A percentile compares a stretch with the other conserved stretches of the same genome.
Conservation (phyloP, 2,329 filamentous ascomycete genomes). For the Penicillium sp. region DNA sequence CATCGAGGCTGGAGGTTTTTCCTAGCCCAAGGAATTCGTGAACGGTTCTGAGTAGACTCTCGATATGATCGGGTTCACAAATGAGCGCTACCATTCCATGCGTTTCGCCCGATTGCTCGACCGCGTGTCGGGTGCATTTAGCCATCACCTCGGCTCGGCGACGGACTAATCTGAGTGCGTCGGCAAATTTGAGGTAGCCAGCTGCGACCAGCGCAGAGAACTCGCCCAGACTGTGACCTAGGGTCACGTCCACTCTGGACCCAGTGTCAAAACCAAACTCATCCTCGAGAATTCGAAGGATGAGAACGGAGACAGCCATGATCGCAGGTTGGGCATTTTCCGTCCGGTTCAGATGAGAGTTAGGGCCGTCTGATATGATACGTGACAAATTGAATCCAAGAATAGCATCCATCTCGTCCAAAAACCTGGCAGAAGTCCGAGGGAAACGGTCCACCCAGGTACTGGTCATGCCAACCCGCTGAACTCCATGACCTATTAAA, state of each 20-base stretch:
- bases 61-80: constrained; percentile 76
- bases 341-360: constrained; percentile 72
- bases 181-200: constrained; percentile 73
- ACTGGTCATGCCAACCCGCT: constrained; percentile 81
- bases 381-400: constrained; percentile 72
- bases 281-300: constrained; percentile 79
- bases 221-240: constrained; percentile 90
- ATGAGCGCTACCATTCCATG: constrained; percentile 95
- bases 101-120: constrained; percentile 68
- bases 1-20: constrained; percentile 61
- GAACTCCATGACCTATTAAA: constrained; percentile 74
- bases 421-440: constrained; percentile 67
- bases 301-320: constrained; percentile 90
- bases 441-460: constrained; percentile 89
- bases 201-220: constrained; percentile 87
- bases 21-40: constrained; percentile 73
- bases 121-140: constrained; percentile 66
- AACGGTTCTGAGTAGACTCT: constrained; percentile 68
- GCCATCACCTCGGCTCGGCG: constrained; percentile 81
- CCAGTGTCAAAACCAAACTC: constrained; percentile 75
- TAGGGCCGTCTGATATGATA: constrained; percentile 77
- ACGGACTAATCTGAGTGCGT: constrained; percentile 74
- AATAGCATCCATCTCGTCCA: constrained; percentile 80
- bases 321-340: constrained; percentile 91
- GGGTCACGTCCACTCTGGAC: constrained; percentile 73